Percentiles rank a stretch among this genome's conserved stretches.
phyloP scores from a whole-genome alignment of 306 rosid genomes.

The Ceratonia siliqua region DNA sequence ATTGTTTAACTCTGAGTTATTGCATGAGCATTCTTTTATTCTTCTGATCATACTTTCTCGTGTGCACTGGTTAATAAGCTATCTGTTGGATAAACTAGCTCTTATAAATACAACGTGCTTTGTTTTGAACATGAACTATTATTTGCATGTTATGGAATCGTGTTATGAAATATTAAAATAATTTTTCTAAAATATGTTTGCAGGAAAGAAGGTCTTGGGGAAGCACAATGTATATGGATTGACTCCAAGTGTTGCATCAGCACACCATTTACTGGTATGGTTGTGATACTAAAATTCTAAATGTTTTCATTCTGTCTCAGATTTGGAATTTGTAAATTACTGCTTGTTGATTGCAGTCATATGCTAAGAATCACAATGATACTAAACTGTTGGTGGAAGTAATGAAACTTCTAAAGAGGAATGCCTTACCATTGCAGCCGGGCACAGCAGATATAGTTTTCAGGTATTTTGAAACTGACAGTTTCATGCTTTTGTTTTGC shows the following conservation, averaged over 20 bases:
- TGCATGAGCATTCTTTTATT: neutral
- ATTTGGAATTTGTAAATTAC: conserved; percentile 30
- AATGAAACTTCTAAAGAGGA: conserved; percentile 74
- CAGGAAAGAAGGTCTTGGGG: conserved; percentile 90
- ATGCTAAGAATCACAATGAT: conserved; percentile 74
- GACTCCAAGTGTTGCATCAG: conserved; percentile 73
- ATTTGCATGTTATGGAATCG: neutral
- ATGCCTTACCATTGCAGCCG: conserved; percentile 80
- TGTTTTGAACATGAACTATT: neutral
- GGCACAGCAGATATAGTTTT: conserved; percentile 96
- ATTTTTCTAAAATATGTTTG: conserved; percentile 24
- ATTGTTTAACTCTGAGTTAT: neutral
- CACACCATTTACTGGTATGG: conserved; percentile 79
- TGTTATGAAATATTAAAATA: conserved; percentile 19
- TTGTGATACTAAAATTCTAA: conserved; percentile 23
- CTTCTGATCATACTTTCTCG: neutral
- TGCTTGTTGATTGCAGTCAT: conserved; percentile 46
- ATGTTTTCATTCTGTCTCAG: conserved; percentile 22
- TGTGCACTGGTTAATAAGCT: neutral
- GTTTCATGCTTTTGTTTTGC: conserved; percentile 27
- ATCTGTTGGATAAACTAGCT: neutral
- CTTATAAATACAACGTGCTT: neutral
- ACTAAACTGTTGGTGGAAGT: conserved; percentile 67
- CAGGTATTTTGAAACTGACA: conserved; percentile 52
- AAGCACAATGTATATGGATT: conserved; percentile 84